These are phyloP conservation scores for Hagleromyces aurorensis DNA, from an alignment of 805 yeast genomes.

Conservation along the genomic window DNA sequence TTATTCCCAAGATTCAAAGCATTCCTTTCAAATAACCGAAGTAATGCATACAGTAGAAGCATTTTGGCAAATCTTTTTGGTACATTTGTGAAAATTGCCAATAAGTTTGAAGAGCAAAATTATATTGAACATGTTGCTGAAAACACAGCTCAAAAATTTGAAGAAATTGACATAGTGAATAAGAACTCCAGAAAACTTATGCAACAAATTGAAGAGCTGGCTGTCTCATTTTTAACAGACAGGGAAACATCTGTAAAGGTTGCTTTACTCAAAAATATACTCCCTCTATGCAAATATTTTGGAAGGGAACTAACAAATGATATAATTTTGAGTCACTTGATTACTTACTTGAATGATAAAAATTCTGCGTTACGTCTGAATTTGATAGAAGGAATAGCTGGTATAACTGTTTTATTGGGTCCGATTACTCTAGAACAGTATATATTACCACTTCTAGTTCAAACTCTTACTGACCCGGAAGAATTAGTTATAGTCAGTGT, in stretches of 20 bases:
- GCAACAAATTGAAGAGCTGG: conserved; percentile 52
- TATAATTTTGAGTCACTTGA: conserved; percentile 78
- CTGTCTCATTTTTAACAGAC: conserved; percentile 64
- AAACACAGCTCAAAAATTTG: conserved; percentile 9
- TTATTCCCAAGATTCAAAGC: conserved; percentile 58
- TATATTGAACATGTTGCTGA: conserved; percentile 20
- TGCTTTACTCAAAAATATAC: conserved; percentile 60
- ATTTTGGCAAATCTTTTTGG: conserved; percentile 71
- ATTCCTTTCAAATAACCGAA: conserved; percentile 34
- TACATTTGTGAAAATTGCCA: conserved; percentile 55
- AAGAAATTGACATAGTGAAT: conserved; percentile 16
- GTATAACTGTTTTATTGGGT: conserved; percentile 75
- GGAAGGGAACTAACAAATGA: conserved; percentile 88
- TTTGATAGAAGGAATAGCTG: conserved; percentile 63
- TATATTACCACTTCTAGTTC: conserved; percentile 74
- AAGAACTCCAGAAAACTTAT: conserved; percentile 19
- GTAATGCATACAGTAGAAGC: conserved; percentile 44
- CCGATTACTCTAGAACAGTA: conserved; percentile 78
- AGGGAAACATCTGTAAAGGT: conserved; percentile 56
- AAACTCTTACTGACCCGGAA: conserved; percentile 76
- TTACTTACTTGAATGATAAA: conserved; percentile 82
- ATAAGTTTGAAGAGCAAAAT: conserved; percentile 56
- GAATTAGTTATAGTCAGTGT: conserved; percentile 72
- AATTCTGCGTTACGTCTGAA: conserved; percentile 58
- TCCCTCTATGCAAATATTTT: conserved; percentile 70